These are phyloP conservation scores for Pseudonectria buxi DNA, from an alignment of 2,329 filamentous ascomycete species.

Conservation along the genomic window DNA sequence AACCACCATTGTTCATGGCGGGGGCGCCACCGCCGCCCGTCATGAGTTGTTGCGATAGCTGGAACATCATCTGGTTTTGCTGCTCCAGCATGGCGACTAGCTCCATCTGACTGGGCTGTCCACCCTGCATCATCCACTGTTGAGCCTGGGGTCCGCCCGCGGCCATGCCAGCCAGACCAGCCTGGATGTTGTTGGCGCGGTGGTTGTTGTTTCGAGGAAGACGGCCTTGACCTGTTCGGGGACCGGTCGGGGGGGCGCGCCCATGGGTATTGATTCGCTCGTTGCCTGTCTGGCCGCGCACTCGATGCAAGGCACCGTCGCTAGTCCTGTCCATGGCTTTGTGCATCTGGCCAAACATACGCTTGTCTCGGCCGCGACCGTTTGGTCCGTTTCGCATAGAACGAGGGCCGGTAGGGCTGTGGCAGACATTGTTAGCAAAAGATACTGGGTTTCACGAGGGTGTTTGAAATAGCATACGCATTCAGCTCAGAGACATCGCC, in stretches of 20 bases:
- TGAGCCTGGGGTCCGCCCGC: slow-evolving; percentile 27
- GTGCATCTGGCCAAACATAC: slow-evolving; percentile 78
- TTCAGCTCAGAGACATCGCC: slow-evolving; percentile 43
- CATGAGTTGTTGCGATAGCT: slow-evolving; percentile 59
- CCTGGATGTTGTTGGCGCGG: slow-evolving; percentile 42
- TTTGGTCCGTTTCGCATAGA: slow-evolving; percentile 72
- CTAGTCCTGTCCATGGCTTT: slow-evolving; percentile 72
- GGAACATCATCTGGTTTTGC: slow-evolving; percentile 78
- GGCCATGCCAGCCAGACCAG: slow-evolving; percentile 42
- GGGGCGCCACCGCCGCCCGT: slow-evolving; percentile 42
- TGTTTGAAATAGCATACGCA: slow-evolving; percentile 49
- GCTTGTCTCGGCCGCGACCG: slow-evolving; percentile 59
- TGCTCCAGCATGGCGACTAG: slow-evolving; percentile 77
- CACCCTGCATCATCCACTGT: slow-evolving; percentile 43
- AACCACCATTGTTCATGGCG: slow-evolving; percentile 30
- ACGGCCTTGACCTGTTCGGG: slow-evolving; percentile 48
- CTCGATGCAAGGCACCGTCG: slow-evolving; percentile 73
- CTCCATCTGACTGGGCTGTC: slow-evolving; percentile 44
- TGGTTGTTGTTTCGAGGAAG: slow-evolving; percentile 47
- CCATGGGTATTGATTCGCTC: slow-evolving; percentile 77
- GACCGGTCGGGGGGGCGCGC: slow-evolving; percentile 65
- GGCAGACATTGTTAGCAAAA: slow-evolving; percentile 37
- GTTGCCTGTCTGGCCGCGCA: slow-evolving; percentile 63
- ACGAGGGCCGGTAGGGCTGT: slow-evolving; percentile 86
- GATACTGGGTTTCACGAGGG: too few species aligned